Evolutionary conservation across 345 rosid species (phyloP), one percentile per base, ranked within the genome.

Genomic region (Mallotus nudiflorus): DNA sequence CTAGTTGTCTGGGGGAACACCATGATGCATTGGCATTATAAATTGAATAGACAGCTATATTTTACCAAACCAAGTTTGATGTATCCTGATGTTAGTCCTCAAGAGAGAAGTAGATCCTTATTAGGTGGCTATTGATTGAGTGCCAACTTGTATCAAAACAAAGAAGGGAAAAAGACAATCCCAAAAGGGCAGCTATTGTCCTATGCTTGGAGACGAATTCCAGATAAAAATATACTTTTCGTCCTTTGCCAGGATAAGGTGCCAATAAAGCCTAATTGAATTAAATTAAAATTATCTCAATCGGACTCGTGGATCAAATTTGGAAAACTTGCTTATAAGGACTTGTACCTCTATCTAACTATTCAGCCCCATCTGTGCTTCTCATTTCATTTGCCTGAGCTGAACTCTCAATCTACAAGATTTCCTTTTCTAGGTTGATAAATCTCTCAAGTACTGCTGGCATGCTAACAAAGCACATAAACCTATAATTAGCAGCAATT

Each of bases 381-480:
- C 80, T 71, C 42, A 75, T 65, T 62, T 86, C 92, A 72, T 85
- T 82, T 65, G 81, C 86, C 74, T 82, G 89, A 85, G 85, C 77
- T 9, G 92, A 84, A 55, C 69, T 69, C 82, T 90, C 89, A 48
- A 90, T 89, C 77, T 92, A 90, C 78, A 71, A 71, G 60, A 92
- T 92, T 84, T 92, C 96, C 39, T 73, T 86, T 80, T 92, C 98
- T 33, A 92, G 40, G 37, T 63, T 70, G 54, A 86, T 89, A 66
- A 92, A 90, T 73, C 98, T 82, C 83, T 90, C 98, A n/a, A 92
- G 91, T 61, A 90, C 87, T 22, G 91, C 95, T 15, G 98, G 98
- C 33, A 95, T 88, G 72, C 87, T 84, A 64, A 90, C 96, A 35
- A 92, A 92, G 40, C 90, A 83, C 63, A 92, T 93, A 83, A 93